Percentiles rank a stretch among this genome's conserved stretches.
phyloP scores from a whole-genome alignment of 2,329 filamentous ascomycete species.

The Teratosphaeria nubilosa region DNA sequence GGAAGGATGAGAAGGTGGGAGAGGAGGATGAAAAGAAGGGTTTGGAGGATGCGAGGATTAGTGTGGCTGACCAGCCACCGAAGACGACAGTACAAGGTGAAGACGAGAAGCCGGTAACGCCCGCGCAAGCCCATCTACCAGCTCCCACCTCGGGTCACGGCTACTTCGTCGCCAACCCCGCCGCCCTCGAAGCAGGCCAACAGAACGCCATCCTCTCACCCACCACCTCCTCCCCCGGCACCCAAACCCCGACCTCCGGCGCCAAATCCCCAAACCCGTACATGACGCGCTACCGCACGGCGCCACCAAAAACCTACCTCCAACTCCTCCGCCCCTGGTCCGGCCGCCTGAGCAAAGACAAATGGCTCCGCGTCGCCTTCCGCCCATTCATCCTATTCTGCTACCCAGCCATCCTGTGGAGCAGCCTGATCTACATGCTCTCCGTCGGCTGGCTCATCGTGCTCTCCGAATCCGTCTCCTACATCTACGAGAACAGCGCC shows the following conservation, averaged over 20 bases:
- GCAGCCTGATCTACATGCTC: constrained; percentile 70
- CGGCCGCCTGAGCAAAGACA: constrained; percentile 67
- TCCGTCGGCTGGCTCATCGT: constrained; percentile 95
- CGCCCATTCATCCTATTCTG: constrained; percentile 78
- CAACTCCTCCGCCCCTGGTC: constrained; percentile 69
- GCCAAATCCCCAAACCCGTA: constrained; percentile 38
- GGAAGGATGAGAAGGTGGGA: constrained; percentile 5
- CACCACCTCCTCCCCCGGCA: not conserved
- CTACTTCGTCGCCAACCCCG: not conserved
- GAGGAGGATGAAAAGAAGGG: constrained; percentile 1
- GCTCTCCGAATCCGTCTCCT: constrained; percentile 74
- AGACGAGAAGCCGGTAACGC: not conserved
- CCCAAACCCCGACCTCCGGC: not conserved
- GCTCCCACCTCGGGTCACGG: not conserved
- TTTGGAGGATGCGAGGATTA: not conserved
- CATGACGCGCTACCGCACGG: constrained; percentile 57
- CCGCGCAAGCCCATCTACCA: not conserved
- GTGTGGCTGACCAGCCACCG: not conserved
- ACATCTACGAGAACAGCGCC: constrained; percentile 60
- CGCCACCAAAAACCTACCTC: constrained; percentile 58
- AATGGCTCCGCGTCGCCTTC: constrained; percentile 66
- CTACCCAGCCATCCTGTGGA: constrained; percentile 87
- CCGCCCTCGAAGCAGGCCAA: constrained; percentile 4
- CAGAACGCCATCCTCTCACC: not conserved
- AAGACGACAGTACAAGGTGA: not conserved